Evolutionary conservation across 495 filamentous ascomycete species (phyloP).

Genomic region (Tetracladium setigerum): DNA sequence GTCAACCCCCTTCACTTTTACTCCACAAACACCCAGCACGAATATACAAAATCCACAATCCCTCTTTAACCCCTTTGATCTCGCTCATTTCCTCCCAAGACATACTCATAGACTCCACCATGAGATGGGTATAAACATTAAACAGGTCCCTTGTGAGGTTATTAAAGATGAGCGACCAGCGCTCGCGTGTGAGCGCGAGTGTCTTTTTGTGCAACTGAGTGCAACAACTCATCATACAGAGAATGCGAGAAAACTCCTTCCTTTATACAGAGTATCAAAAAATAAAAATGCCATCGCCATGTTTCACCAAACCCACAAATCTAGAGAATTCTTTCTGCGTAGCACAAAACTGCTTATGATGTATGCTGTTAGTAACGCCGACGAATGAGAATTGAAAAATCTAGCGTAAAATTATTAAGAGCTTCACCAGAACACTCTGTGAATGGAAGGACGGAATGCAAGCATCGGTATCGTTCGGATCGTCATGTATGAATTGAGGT

Average conservation of each 20-base stretch:
- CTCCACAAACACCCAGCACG: not conserved
- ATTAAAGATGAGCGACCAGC: slow-evolving; percentile 6
- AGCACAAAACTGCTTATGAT: slow-evolving; percentile 4
- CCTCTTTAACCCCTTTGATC: not conserved
- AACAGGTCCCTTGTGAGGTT: slow-evolving; percentile 4
- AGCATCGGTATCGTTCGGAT: slow-evolving; percentile 16
- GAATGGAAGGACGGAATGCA: slow-evolving; percentile 8
- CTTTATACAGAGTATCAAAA: slow-evolving; percentile 15
- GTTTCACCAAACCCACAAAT: not conserved
- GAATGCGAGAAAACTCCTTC: not conserved
- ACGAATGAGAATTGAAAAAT: slow-evolving; percentile 6
- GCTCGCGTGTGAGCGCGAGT: not conserved
- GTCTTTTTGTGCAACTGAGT: slow-evolving; percentile 5
- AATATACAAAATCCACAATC: not conserved
- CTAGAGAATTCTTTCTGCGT: slow-evolving; percentile 3
- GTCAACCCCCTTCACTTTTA: not conserved
- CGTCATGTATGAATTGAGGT: slow-evolving; percentile 1
- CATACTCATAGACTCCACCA: too few species aligned
- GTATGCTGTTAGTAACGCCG: slow-evolving; percentile 14
- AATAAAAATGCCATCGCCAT: not conserved
- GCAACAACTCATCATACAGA: not conserved
- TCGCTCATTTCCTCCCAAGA: not conserved
- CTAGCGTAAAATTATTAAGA: slow-evolving; percentile 14
- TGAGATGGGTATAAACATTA: slow-evolving; percentile 19
- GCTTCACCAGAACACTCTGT: not conserved